phyloP scores from a whole-genome alignment of 495 filamentous ascomycete genomes.

The Aspergillus affinis region DNA sequence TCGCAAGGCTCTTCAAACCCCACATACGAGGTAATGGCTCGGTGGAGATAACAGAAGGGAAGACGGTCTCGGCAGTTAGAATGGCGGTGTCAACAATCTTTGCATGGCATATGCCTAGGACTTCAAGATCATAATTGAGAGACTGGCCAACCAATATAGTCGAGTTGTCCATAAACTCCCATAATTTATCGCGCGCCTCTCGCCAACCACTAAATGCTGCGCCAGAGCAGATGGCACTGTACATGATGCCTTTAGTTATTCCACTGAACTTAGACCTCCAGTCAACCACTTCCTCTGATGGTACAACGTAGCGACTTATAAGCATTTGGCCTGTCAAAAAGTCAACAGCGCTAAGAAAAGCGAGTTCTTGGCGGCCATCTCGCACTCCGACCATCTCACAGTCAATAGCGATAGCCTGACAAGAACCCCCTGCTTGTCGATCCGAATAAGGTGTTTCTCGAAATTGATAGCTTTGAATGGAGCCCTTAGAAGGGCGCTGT shows the following conservation, averaged over 20 bases:
- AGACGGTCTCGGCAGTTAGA: conserved; percentile 27
- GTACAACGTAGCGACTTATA: conserved; percentile 41
- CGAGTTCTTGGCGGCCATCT: conserved; percentile 16
- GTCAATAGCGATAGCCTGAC: conserved; percentile 30
- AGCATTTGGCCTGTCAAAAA: conserved; percentile 49
- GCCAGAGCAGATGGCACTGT: conserved; percentile 27
- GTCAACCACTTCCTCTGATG: conserved; percentile 27
- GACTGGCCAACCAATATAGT: conserved; percentile 50
- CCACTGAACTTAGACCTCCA: conserved; percentile 43
- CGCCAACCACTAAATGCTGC: conserved; percentile 40
- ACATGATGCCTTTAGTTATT: conserved; percentile 30
- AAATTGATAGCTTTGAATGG: neutral
- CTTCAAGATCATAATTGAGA: conserved; percentile 42
- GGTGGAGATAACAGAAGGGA: neutral
- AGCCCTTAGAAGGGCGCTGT: neutral
- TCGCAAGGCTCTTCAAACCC: conserved; percentile 33
- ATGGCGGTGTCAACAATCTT: conserved; percentile 41
- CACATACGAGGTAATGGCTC: conserved; percentile 18
- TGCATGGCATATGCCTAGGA: conserved; percentile 42
- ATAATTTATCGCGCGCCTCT: conserved; percentile 38
- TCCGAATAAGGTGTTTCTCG: conserved; percentile 4
- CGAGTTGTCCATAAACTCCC: conserved; percentile 35
- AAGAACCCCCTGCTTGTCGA: conserved; percentile 2
- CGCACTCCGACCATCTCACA: conserved; percentile 36
- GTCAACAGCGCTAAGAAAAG: conserved; percentile 40